Evolutionary conservation across 352 stramenopile genomes (phyloP).

Genomic region (Phytophthora multivora): DNA sequence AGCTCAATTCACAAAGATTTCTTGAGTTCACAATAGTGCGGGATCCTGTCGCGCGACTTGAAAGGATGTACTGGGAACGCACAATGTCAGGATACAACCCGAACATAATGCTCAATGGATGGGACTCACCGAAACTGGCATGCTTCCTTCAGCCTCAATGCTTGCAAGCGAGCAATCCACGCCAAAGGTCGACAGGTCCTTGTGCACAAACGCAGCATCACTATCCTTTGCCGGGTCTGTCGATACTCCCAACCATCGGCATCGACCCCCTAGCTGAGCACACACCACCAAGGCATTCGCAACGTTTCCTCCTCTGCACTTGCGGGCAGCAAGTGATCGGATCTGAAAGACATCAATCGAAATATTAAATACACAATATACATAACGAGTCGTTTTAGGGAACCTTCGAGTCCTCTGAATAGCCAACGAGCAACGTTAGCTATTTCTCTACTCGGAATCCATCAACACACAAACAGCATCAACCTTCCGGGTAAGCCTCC

Average conservation of each 20-base stretch:
- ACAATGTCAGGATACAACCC: not conserved
- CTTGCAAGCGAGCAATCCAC: conserved; percentile 46
- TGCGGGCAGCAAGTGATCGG: conserved; percentile 47
- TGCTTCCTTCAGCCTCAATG: conserved; percentile 38
- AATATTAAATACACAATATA: no score
- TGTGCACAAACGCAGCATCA: conserved; percentile 56
- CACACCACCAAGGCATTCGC: conserved; percentile 68
- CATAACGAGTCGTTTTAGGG: no score
- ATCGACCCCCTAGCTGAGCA: conserved; percentile 48
- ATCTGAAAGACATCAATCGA: conserved; percentile 30
- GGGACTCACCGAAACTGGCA: conserved; percentile 67
- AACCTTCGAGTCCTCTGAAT: conserved; percentile 67
- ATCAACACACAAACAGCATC: not conserved
- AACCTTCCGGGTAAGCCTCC: conserved; percentile 55
- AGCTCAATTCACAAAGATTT: conserved; percentile 51
- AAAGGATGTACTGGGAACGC: conserved; percentile 56
- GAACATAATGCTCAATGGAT: not conserved
- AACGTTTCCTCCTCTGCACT: conserved; percentile 70
- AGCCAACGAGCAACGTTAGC: conserved; percentile 1
- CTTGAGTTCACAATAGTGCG: conserved; percentile 69
- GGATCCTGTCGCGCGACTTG: conserved; percentile 56
- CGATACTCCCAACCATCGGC: conserved; percentile 62
- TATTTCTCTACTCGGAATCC: not conserved
- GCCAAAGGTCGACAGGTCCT: conserved; percentile 38
- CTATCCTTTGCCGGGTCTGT: conserved; percentile 50